These are phyloP conservation scores for Daphne laureola DNA, from an alignment of 441 rosid species.

Conservation along the genomic window DNA sequence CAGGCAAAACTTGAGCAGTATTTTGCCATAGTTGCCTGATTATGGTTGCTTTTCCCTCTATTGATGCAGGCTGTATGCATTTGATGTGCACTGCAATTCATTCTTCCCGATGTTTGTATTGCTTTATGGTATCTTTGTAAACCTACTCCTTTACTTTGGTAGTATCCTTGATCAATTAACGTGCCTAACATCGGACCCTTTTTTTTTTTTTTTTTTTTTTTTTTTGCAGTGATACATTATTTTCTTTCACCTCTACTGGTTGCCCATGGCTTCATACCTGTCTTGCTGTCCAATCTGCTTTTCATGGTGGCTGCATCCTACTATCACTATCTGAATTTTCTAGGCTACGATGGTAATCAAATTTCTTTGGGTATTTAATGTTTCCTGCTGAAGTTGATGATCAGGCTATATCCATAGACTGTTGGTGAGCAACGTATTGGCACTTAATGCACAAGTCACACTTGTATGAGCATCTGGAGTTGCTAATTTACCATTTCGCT, in stretches of 20 bases:
- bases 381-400: neutral
- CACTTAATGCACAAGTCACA: no score
- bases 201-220: constrained; percentile 23
- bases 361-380: constrained; percentile 1
- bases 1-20: no score
- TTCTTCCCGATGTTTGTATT: constrained; percentile 96
- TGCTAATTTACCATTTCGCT: no score
- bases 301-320: constrained; percentile 89
- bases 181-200: constrained; percentile 15
- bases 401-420: neutral
- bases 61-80: constrained; percentile 76
- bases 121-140: constrained; percentile 61
- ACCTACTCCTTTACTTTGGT: constrained; percentile 7
- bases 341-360: constrained; percentile 89
- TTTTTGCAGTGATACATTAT: constrained; percentile 70
- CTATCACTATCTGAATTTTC: constrained; percentile 95
- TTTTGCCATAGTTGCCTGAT: constrained; percentile 9
- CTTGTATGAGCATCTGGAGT: no score
- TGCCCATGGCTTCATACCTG: constrained; percentile 80
- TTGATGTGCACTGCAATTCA: constrained; percentile 99
- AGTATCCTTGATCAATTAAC: constrained; percentile 7
- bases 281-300: constrained; percentile 75
- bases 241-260: constrained; percentile 80
- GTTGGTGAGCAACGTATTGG: neutral
- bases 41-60: constrained; percentile 15